Conservation (phyloP, 2,329 filamentous ascomycete genomes). For the Monosporascus sp. region DNA sequence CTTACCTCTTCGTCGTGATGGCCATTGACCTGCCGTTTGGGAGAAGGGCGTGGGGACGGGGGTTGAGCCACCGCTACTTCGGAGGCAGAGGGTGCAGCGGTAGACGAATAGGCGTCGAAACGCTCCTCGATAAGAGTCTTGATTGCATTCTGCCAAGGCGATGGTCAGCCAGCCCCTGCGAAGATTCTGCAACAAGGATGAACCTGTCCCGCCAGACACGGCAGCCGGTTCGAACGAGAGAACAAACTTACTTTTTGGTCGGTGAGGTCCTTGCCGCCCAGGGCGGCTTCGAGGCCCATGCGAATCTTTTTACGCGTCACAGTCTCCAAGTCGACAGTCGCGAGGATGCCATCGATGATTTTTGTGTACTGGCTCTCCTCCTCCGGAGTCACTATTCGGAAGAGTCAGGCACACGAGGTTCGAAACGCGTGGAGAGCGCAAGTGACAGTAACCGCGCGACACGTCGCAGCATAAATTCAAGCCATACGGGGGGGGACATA, state of each 20-base stretch:
- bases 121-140: conserved; percentile 68
- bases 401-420: conserved; percentile 4
- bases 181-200: not conserved
- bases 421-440: not conserved
- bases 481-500: conserved; percentile 9
- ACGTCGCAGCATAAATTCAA: not conserved
- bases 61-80: conserved; percentile 12
- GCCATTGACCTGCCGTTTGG: conserved; percentile 20
- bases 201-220: not conserved
- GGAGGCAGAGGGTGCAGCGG: conserved; percentile 26
- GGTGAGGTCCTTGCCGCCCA: conserved; percentile 53
- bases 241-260: conserved; percentile 50
- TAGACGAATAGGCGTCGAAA: conserved; percentile 63
- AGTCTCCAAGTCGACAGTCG: conserved; percentile 54
- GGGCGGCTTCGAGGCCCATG: conserved; percentile 47
- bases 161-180: conserved; percentile 1
- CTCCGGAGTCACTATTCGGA: conserved; percentile 40
- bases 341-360: conserved; percentile 57
- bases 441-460: not conserved
- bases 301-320: conserved; percentile 60
- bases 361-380: conserved; percentile 49
- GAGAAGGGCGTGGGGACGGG: conserved; percentile 14
- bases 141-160: conserved; percentile 52
- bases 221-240: not conserved
- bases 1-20: conserved; percentile 26